Base-by-base conservation (phyloP, 192 early-diverging fungal genomes). In the Coemansia sp. region DNA sequence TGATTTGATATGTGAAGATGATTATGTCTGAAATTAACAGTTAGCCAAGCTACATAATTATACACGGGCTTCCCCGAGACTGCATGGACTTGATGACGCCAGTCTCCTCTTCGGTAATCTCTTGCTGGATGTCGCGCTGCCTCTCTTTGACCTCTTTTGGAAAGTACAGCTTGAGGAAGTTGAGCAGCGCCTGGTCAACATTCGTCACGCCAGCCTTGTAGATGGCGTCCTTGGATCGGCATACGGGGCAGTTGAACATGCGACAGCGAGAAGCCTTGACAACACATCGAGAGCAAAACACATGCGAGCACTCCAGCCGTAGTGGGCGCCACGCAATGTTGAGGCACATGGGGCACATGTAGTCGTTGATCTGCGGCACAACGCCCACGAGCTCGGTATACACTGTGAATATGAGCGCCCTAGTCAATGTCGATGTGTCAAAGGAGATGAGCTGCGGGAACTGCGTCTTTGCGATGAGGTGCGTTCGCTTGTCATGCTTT, bases 401-500 rank as follows among this genome's bases (percentile, higher is more conserved):
- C 27, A 94, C 87, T 2, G 87, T 78, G 45, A 84, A 86, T 13
- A 85, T 84, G 6, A 94, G 83, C 20, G 84, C 81, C 30, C 80
- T 75, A 2, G 87, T 84, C 41, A 91, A 58, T 16, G 76, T 55
- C 10, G 75, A 60, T 0, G 73, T 64, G 52, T 74, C 73, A 40
- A 78, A 67, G 49, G 70, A 68, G 16, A 79, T 35, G 8, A 82
- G 44, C 59, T 71, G 70, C 12, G 79, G 78, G n/a, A 85, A 85
- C 68, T 74, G 69, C 16, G 67, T 68, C 58, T 72, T 77, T 52
- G 87, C 86, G 1, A 79, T 65, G 52, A 95, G 71, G 24, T 88
- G 87, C 10, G 89, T 93, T 22, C 88, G 86, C 70, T 95, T 95
- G 71, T 95, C 93, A 69, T 95, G 93, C 73, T 95, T 95, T 73